Base-by-base conservation (phyloP, 2,329 filamentous ascomycete genomes). In the Ophiocordyceps unilateralis region DNA sequence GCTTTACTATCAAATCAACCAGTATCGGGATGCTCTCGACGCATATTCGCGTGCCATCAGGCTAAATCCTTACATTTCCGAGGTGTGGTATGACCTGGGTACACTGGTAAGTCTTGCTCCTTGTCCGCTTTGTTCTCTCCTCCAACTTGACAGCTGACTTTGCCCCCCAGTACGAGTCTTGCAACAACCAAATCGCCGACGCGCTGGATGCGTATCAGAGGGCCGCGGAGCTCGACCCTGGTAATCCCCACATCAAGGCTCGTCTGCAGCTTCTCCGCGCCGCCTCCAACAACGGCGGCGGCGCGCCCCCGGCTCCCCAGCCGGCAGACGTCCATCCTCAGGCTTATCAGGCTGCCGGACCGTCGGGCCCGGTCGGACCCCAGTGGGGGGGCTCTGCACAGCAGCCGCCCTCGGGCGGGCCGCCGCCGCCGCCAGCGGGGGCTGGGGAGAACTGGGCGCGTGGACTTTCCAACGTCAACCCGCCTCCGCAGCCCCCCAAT, bases 1-100 rank as follows among this genome's bases (percentile, higher is more conserved):
- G 15, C 73, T 98, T 46, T 98, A 98, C 62, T 98, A 96, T 66
- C 91, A 96, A 65, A 98, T 98, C 68, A 98, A 96, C 64, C 91
- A 98, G 66, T 98, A 98, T 65, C 81, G 91, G 46, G 91, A 98
- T 68, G 91, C 91, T 3, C 74, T 98, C 43, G 91, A 98, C 66
- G 91, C 91, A 34, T 98, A 96, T 64, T 95, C 88, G 47, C 83
- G 91, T 47, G 91, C 91, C 40, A 98, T 96, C 54, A 82, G 91
- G 44, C 66, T 98, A 53, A 98, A 96, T 59, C 91, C 91, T 5
- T 95, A 93, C 68, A 96, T 98, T 50, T 95, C 88, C 2, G 91
- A 98, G 62, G 91, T 98, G 42, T 98, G 91, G 91, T 98, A 96
- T 62, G 91, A 98, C 61, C 69, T 98, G 34, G 91, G 91, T 48